A percentile compares a stretch with the other conserved stretches of the same genome.
Conservation (phyloP, 2,329 filamentous ascomycete species). For the Aureobasidium pullulans region DNA sequence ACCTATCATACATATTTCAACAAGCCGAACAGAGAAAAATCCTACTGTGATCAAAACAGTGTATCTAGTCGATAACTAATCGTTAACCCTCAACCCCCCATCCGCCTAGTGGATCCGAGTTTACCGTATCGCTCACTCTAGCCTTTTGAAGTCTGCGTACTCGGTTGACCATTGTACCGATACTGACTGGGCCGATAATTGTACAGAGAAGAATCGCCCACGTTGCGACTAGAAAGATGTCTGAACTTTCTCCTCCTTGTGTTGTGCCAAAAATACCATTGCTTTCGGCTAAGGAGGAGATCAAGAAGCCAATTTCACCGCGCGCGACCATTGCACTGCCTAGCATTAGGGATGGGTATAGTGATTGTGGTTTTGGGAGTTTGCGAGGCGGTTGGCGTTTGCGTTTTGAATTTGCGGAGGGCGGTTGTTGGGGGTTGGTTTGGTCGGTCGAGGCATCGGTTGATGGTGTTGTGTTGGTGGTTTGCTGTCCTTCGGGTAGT, state of each 20-base stretch:
- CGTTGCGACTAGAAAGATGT: conserved; percentile 47
- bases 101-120: conserved; percentile 35
- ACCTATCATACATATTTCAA: not conserved
- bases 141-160: conserved; percentile 37
- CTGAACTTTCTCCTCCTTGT: conserved; percentile 25
- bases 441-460: not conserved
- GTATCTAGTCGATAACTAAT: not conserved
- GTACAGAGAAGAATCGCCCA: conserved; percentile 54
- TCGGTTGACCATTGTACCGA: conserved; percentile 43
- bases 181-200: conserved; percentile 46
- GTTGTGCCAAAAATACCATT: conserved; percentile 38
- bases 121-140: conserved; percentile 19
- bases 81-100: conserved; percentile 32
- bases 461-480: not conserved
- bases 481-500: not conserved
- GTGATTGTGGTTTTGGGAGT: conserved; percentile 36
- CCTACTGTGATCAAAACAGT: no score
- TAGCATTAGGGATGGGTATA: conserved; percentile 61
- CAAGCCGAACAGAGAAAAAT: not conserved
- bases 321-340: conserved; percentile 64
- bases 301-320: conserved; percentile 75
- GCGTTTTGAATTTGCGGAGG: conserved; percentile 8
- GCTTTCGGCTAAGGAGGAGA: conserved; percentile 59
- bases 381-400: conserved; percentile 5
- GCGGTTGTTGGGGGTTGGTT: not conserved